Base-by-base conservation (phyloP, 2,329 filamentous ascomycete genomes). In the Monilinia vaccinii-corymbosi region DNA sequence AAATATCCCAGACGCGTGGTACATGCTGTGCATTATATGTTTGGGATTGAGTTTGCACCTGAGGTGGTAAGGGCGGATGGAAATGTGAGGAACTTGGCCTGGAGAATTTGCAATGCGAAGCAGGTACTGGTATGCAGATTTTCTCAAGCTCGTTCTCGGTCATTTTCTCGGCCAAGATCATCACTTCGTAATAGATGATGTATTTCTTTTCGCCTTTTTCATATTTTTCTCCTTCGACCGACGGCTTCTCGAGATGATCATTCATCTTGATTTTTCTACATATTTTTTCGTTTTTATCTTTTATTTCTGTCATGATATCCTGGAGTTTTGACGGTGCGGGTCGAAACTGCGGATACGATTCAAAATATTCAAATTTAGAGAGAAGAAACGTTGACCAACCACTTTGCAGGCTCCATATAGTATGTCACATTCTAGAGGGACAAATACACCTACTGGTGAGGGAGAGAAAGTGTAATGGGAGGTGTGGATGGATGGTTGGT, bases 91-190 rank as follows among this genome's bases (percentile, higher is more conserved):
- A 96, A 96, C 71, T 77, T 99, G 64, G 91, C 92, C 7, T 97
- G 93, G 92, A 83, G 94, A 70, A 89, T 99, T 64, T 94, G 88
- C 73, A 96, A 96, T 72, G 94, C 94, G 40, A 97, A 97, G 78
- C 90, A 92, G 75, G 94, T 96, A 65, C 74, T 97, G 75, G 91
- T 95, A 78, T 51, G 70, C 50, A 53, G 51, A 53, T 32, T 53
- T 53, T 53, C 51, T 53, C 34, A 56, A 44, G n/a, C 25, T 53
- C 38, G 18, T 53, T 5, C 38, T 5, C 32, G 51, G 38, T 32
- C 25, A 23, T 18, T 44, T 40, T 32, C 25, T 44, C 28, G 51
- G 21, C 50, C 50, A 18, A 14, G 23, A 4, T 52, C 50, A 21
- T 52, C 38, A 42, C 50, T 18, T 42, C 50, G 18, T 21, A 14